Conservation (phyloP, 352 stramenopile genomes). For the Globisporangium splendens region DNA sequence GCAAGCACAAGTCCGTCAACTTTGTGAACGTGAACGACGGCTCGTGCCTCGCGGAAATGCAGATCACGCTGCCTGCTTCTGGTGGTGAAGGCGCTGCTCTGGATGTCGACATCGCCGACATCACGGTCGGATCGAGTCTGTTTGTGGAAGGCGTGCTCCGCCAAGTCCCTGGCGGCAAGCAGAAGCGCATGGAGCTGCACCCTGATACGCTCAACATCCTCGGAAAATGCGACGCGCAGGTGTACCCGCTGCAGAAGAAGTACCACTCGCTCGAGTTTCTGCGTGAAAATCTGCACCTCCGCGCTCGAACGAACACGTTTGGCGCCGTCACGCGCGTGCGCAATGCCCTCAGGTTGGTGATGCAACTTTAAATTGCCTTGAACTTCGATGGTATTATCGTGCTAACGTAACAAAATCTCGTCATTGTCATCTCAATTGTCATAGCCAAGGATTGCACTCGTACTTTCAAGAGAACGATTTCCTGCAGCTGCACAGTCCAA, state of each 20-base stretch:
- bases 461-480: conserved; percentile 84
- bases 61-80: conserved; percentile 83
- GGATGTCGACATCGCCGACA: conserved; percentile 69
- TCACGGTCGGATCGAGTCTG: conserved; percentile 93
- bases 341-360: conserved; percentile 74
- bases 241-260: conserved; percentile 99
- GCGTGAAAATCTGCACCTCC: conserved; percentile 94
- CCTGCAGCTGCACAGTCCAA: conserved; percentile 85
- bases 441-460: conserved; percentile 55
- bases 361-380: neutral
- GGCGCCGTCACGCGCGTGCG: conserved; percentile 93
- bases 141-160: conserved; percentile 88
- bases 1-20: conserved; percentile 96
- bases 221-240: conserved; percentile 88
- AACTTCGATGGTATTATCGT: neutral
- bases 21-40: conserved; percentile 98
- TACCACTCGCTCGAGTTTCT: conserved; percentile 97
- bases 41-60: conserved; percentile 89
- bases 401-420: no score
- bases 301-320: conserved; percentile 96
- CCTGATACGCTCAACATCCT: conserved; percentile 83
- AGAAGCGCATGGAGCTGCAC: conserved; percentile 92
- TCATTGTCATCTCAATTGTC: neutral
- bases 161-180: conserved; percentile 82
- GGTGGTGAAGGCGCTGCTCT: conserved; percentile 28